phyloP scores from a whole-genome alignment of 148 eudicot genomes.

The Limonium bicolor region DNA sequence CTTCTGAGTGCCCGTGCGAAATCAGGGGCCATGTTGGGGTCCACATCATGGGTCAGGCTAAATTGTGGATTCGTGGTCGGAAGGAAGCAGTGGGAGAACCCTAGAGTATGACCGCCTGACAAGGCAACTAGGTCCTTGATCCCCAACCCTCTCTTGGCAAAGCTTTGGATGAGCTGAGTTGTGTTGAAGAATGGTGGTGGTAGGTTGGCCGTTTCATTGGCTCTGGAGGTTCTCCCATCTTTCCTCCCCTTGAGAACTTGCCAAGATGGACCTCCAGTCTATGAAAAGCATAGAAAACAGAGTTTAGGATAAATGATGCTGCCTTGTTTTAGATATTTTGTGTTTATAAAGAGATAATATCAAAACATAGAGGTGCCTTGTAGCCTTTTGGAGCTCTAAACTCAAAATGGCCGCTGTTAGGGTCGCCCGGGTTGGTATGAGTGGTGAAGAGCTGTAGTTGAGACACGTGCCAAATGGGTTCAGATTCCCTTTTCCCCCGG shows the following conservation, averaged over 20 bases:
- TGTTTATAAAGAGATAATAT: not conserved
- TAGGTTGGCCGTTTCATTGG: conserved; percentile 29
- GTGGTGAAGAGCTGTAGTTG: too few relatives aligned
- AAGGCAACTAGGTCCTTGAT: conserved; percentile 39
- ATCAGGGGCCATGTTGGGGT: conserved; percentile 32
- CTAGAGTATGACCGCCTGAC: conserved; percentile 52
- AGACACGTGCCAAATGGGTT: too few relatives aligned
- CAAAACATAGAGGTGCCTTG: too few relatives aligned
- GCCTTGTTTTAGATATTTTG: too few relatives aligned
- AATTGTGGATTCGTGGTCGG: conserved; percentile 36
- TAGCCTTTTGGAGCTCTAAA: too few relatives aligned
- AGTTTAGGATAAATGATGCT: too few relatives aligned
- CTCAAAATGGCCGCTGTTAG: too few relatives aligned
- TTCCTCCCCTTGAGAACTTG: conserved; percentile 48
- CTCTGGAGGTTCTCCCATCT: conserved; percentile 44
- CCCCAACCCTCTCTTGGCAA: conserved; percentile 23
- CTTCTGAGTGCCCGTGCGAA: conserved; percentile 25
- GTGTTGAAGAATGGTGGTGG: conserved; percentile 31
- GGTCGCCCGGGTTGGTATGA: too few relatives aligned
- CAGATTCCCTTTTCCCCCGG: too few relatives aligned
- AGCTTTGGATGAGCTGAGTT: conserved; percentile 30
- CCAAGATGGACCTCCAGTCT: conserved; percentile 51
- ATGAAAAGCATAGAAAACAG: too few relatives aligned
- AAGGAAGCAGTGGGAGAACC: conserved; percentile 65
- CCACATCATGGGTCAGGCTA: conserved; percentile 19